phyloP scores from a whole-genome alignment of 106 monocot genomes.

The Platanthera zijinensis region DNA sequence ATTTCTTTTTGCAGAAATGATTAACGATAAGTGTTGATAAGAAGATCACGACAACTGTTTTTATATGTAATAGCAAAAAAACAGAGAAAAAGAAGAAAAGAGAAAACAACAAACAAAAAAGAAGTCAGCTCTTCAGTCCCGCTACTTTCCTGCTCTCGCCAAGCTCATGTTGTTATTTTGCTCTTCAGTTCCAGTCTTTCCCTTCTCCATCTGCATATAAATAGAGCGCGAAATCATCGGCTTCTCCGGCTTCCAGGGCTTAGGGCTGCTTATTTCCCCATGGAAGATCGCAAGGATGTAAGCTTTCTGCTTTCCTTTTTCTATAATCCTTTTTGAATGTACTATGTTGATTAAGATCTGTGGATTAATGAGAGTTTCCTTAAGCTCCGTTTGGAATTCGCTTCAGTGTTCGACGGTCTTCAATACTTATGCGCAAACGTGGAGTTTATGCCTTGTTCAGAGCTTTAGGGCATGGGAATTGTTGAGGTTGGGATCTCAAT shows the following conservation, averaged over 20 bases:
- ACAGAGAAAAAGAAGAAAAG: too few species aligned
- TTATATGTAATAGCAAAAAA: too few species aligned
- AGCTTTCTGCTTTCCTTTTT: background rate
- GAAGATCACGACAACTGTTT: too few species aligned
- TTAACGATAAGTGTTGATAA: too few species aligned
- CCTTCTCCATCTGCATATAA: background rate
- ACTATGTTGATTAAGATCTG: background rate
- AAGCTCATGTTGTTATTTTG: background rate
- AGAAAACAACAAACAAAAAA: too few species aligned
- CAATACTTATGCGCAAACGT: background rate
- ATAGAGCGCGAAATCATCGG: background rate
- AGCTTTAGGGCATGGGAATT: background rate
- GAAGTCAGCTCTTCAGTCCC: too few species aligned
- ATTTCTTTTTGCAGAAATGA: too few species aligned
- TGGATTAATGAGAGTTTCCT: background rate
- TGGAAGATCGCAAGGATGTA: background rate
- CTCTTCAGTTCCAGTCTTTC: background rate
- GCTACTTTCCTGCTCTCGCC: too few species aligned
- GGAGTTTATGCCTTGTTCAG: background rate
- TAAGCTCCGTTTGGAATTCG: background rate
- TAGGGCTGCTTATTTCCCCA: background rate
- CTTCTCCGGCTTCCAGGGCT: background rate
- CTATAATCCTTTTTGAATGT: background rate
- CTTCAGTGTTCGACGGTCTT: background rate
- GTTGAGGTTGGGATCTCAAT: background rate